phyloP scores from a whole-genome alignment of 805 yeast species.

The Millerago galiae region DNA sequence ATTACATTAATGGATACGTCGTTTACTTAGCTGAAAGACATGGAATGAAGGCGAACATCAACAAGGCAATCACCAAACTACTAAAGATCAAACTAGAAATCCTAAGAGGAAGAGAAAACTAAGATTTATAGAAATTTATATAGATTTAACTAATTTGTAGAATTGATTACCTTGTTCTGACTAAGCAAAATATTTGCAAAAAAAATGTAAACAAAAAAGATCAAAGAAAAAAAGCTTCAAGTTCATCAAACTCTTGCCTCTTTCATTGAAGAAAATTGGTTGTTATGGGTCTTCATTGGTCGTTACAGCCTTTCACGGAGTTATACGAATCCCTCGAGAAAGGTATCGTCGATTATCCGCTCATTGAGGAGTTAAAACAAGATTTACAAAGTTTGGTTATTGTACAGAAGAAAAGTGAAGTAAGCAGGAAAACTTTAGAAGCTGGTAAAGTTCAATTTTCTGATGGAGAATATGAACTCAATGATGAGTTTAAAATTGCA shows the following conservation, averaged over 20 bases:
- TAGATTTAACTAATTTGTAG: not conserved
- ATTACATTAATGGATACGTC: conserved; percentile 78
- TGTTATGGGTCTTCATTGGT: conserved; percentile 19
- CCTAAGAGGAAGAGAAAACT: conserved; percentile 8
- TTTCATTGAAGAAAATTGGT: not conserved
- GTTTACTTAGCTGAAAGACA: conserved; percentile 45
- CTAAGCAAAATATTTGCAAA: not conserved
- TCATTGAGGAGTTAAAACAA: conserved; percentile 26
- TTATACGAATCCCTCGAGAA: conserved; percentile 15
- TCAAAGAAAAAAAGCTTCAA: not conserved
- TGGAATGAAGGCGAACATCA: conserved; percentile 27
- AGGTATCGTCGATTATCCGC: conserved; percentile 10
- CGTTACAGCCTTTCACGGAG: conserved; percentile 14
- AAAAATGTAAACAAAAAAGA: conserved; percentile 9
- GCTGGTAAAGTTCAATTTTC: conserved; percentile 40
- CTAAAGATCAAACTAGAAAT: conserved; percentile 28
- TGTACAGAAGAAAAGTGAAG: conserved; percentile 37
- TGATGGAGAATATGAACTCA: conserved; percentile 55
- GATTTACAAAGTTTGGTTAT: conserved; percentile 41
- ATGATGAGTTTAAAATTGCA: conserved; percentile 55
- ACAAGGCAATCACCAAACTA: conserved; percentile 27
- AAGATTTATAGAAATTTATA: not conserved
- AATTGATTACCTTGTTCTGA: not conserved
- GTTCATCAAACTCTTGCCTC: not conserved
- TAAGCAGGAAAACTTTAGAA: conserved; percentile 42